Conservation (phyloP, 805 yeast genomes). For the Henningerozyma blattae region DNA sequence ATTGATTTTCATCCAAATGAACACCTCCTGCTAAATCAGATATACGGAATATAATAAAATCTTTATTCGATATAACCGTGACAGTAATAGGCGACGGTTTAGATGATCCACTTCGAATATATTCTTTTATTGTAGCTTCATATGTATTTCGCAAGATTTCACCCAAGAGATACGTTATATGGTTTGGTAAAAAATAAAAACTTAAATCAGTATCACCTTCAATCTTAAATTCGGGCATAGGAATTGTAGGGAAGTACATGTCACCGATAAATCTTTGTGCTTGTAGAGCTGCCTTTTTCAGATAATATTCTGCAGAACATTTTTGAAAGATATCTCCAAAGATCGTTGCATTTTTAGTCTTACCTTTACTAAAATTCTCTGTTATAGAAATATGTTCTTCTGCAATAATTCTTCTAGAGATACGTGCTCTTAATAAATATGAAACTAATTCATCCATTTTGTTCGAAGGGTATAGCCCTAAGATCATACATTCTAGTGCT, state of each 20-base stretch:
- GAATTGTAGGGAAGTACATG: conserved; percentile 38
- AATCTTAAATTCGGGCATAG: conserved; percentile 64
- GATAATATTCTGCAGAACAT: conserved; percentile 61
- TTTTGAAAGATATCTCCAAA: conserved; percentile 75
- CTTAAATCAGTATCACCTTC: conserved; percentile 57
- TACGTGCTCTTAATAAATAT: conserved; percentile 69
- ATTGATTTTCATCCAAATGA: conserved; percentile 36
- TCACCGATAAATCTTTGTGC: conserved; percentile 41
- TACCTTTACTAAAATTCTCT: conserved; percentile 40
- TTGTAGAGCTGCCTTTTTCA: conserved; percentile 40
- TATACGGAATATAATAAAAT: conserved; percentile 61
- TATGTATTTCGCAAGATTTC: conserved; percentile 78
- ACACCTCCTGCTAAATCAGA: conserved; percentile 91
- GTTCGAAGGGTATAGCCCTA: conserved; percentile 43
- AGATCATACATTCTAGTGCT: conserved; percentile 64
- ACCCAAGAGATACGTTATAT: conserved; percentile 74
- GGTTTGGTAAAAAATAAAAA: conserved; percentile 79
- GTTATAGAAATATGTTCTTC: conserved; percentile 85
- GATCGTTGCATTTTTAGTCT: conserved; percentile 32
- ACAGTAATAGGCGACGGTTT: conserved; percentile 68
- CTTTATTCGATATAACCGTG: conserved; percentile 54
- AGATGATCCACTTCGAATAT: conserved; percentile 24
- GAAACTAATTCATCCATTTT: conserved; percentile 66
- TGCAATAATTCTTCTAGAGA: conserved; percentile 78
- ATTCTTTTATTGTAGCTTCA: conserved; percentile 61